A percentile compares a stretch with the other conserved stretches of the same genome.
Evolutionary conservation across 805 yeast genomes (phyloP).

Genomic region (Sporopachydermia quercuum): DNA sequence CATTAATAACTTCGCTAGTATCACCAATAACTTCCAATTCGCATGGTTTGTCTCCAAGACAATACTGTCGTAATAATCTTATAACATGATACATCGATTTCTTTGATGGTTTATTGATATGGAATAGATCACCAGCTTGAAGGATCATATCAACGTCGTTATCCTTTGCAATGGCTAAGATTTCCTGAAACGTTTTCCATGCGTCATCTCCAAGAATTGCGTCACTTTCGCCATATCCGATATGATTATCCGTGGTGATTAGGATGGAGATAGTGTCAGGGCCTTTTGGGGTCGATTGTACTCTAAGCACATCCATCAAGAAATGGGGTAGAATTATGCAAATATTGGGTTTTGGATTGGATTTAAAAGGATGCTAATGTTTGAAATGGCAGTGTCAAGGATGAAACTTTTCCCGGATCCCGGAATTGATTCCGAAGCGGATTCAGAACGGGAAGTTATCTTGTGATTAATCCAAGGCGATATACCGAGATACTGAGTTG

Average conservation of each 20-base stretch:
- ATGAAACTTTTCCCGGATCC: too few species aligned
- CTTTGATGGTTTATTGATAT: conserved; percentile 76
- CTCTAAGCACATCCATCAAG: conserved; percentile 23
- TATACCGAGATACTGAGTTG: too few species aligned
- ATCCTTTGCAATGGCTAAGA: conserved; percentile 52
- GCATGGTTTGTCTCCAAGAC: conserved; percentile 80
- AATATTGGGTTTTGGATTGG: too few species aligned
- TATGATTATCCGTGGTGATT: conserved; percentile 91
- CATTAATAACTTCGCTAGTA: conserved; percentile 47
- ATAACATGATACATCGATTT: conserved; percentile 76
- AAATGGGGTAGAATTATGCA: too few species aligned
- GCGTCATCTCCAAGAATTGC: conserved; percentile 85
- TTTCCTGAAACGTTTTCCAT: conserved; percentile 77
- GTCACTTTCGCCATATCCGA: conserved; percentile 82
- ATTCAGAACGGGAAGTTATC: too few species aligned
- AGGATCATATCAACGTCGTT: conserved; percentile 71
- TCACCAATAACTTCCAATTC: conserved; percentile 75
- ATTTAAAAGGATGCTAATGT: too few species aligned
- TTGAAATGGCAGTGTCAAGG: too few species aligned
- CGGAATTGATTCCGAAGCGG: too few species aligned
- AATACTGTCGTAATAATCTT: conserved; percentile 48
- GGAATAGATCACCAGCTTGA: conserved; percentile 90
- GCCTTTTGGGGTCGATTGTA: conserved; percentile 29
- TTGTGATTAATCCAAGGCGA: too few species aligned
- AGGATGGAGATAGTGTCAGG: conserved; percentile 63